Base-by-base conservation (phyloP, 208 protist genomes). In the Trypanosoma melophagium region DNA sequence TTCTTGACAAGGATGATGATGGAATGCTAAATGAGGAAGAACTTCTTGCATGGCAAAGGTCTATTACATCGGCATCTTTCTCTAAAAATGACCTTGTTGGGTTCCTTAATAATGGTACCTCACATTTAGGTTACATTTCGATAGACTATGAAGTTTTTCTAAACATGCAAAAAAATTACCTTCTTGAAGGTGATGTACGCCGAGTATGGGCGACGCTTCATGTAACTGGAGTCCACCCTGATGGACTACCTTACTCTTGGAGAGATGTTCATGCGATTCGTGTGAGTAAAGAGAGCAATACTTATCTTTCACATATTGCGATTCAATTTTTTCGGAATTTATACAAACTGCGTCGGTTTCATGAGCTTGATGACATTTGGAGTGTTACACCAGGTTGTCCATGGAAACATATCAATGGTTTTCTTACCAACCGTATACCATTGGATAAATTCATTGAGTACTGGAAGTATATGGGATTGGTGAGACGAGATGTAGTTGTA, bases 391-490 rank as follows among this genome's bases (percentile, higher is more conserved):
- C 92, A 8, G 92, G 87, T 25, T 92, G 86, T 59, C 87, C 92
- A 38, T 96, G 92, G 89, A 57, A 60, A 8, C 63, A 83, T 59
- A 60, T 93, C 0, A 75, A 75, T 45, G 87, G 92, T 13, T 83
- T 96, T 25, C 57, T 71, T 16, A 73, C 49, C 17, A 62, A 24
- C n/a, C 54, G 40, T 57, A 71, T 94, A 14, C 77, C 92, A 24
- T 54, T 92, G 41, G 83, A 87, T 54, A 75, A 69, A 50, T 96
- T 95, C 65, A 81, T 96, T 10, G 86, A 90, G 69, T 85, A 87
- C 56, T 96, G 92, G 89, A 93, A 93, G 66, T 93, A 92, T 74
- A 80, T 95, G 77, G 89, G 87, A 10, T 68, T 94, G 45, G 49
- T 82, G 57, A 73, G 75, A 12, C 80, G 79, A 17, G 85, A 92